Base-by-base conservation (phyloP, 257 asterid genomes). In the Fraxinus anomala region DNA sequence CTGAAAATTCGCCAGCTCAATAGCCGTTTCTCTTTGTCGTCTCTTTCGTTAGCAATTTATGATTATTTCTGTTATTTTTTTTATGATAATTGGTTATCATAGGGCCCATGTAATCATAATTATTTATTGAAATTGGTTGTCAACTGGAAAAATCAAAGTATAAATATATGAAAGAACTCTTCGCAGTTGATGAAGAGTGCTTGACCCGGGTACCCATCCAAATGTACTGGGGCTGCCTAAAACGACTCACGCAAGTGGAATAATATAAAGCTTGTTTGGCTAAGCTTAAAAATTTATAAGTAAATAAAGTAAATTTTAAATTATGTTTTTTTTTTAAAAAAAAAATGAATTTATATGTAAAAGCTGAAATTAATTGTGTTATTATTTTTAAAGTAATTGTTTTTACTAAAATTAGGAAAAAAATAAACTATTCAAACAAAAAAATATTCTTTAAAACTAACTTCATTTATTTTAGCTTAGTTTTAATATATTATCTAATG, bases 1-100 rank as follows among this genome's bases (percentile, higher is more conserved):
- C 69, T 63, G 69, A 63, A 63, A 63, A 63, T 26, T 63, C 69
- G 34, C 69, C 69, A 26, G 69, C 34, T 63, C 69, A 26, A 26
- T 63, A 63, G 69, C 69, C 34, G 36, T 63, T 24, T 63, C 69
- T 26, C 69, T 23, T 23, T 63, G 69, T 24, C 36, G 69, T 63
- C 69, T 63, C 30, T 63, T 26, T 0, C 34, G 34, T 24, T 63
- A 4, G 69, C 69, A 63, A 63, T 63, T 26, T 24, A 26, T 26
- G 69, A 63, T 63, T 24, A 26, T 63, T 23, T 63, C 17, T 63
- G 33, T 63, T 40, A 10, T 31, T 63, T 63, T 63, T 56, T 63
- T 63, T 63, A 63, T 63, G 69, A 63, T 63, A 10, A 24, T 17
- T n/a, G 28, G 66, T 19, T 56, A 56, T 26, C 12, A 26, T 24